Base-by-base conservation (phyloP, 495 filamentous ascomycete species). In the Hypomontagnella submonticulosa region DNA sequence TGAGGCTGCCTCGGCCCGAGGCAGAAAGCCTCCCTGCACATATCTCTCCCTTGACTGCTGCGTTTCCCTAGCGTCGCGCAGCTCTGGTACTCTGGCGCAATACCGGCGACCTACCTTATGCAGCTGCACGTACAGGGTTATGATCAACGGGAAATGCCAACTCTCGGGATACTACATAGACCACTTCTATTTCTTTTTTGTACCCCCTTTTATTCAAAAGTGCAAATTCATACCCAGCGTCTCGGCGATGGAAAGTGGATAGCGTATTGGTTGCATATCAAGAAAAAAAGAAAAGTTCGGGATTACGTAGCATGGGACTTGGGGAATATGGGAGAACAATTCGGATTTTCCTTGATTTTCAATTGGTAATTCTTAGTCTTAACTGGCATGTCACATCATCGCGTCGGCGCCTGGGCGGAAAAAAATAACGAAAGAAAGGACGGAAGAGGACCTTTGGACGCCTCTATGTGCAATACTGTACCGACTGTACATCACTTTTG, bases 101-200 rank as follows among this genome's bases (percentile, higher is more conserved):
- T 46, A 23, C 61, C 66, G 66, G 66, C 66, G 66, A 69, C 66
- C 66, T 64, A 69, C 66, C n/a, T 69, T 27, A 63, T 69, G 66
- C 66, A 61, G 37, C 55, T 64, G 66, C 56, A 56, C 50, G 40
- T 61, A 64, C 56, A 12, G 20, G 60, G 66, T 16, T 64, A 57
- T 33, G 66, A 69, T 64, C 60, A 56, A 34, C 66, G n/a, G 50
- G 57, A 27, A 46, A 37, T 42, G 51, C 38, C 60, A 58, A 52
- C 37, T 52, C 33, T 69, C 60, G 55, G 66, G 48, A 61, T 50
- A 46, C 23, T 51, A 57, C 60, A 64, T 60, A 52, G 54, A 55
- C 12, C 36, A 15, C 30, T 47, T 55, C 55, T 52, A 36, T 13
- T 42, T 48, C 19, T 10, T 55, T 57, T 62, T 36, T 64, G 55